Conservation (phyloP, 1,284 basidiomycete species). For the Omphalotus olearius region DNA sequence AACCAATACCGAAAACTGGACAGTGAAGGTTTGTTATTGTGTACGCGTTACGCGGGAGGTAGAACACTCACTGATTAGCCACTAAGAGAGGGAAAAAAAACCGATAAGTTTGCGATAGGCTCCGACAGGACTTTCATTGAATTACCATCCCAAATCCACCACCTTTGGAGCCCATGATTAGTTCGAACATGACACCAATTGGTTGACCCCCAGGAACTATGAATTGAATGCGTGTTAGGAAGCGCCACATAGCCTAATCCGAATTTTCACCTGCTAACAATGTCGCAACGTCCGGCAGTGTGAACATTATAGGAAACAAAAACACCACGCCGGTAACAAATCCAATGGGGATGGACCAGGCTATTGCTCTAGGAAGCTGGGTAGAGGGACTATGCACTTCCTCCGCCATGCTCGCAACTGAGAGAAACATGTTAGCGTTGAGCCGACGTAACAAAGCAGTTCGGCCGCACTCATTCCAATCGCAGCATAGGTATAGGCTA, state of each 20-base stretch:
- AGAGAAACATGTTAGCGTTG: neutral
- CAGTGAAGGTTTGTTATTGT: neutral
- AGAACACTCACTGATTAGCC: conserved; percentile 38
- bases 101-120: neutral
- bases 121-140: neutral
- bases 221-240: neutral
- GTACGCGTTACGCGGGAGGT: neutral
- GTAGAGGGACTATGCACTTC: conserved; percentile 56
- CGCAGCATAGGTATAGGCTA: conserved; percentile 47
- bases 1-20: conserved; percentile 47
- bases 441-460: neutral
- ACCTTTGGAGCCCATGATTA: conserved; percentile 54
- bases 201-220: conserved; percentile 59
- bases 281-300: conserved; percentile 50
- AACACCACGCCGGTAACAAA: conserved; percentile 55
- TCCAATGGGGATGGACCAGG: conserved; percentile 61
- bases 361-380: conserved; percentile 56
- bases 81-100: conserved; percentile 24
- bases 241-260: neutral
- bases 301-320: conserved; percentile 67
- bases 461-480: conserved; percentile 47
- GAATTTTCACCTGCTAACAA: conserved; percentile 43
- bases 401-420: conserved; percentile 59
- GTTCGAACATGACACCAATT: conserved; percentile 61
- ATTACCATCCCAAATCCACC: conserved; percentile 62